These are phyloP conservation scores for Xylaria curta DNA, from an alignment of 495 filamentous ascomycete species.

Conservation along the genomic window DNA sequence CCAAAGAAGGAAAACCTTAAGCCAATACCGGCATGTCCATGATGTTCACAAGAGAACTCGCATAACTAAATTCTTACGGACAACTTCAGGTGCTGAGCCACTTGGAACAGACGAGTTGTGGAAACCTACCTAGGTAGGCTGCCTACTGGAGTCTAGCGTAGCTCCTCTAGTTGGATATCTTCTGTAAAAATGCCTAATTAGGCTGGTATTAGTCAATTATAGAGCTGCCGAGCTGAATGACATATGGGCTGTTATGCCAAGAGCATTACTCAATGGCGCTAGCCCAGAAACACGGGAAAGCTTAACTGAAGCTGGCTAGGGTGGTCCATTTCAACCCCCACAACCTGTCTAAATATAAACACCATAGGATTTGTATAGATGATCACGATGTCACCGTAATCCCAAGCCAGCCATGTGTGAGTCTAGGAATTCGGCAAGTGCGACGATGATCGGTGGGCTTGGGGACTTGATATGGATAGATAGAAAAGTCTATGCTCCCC, in stretches of 20 bases:
- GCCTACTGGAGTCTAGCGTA: conserved; percentile 12
- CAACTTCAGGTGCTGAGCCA: neutral
- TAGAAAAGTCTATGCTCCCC: conserved; percentile 1
- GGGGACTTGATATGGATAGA: neutral
- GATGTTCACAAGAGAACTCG: neutral
- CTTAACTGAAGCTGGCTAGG: conserved; percentile 1
- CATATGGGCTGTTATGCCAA: neutral
- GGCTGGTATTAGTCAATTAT: neutral
- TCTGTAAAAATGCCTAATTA: neutral
- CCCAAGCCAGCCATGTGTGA: conserved; percentile 10
- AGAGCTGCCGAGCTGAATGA: conserved; percentile 8
- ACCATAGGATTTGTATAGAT: conserved; percentile 19
- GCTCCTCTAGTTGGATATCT: neutral
- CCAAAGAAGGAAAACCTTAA: neutral
- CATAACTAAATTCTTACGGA: conserved; percentile 2
- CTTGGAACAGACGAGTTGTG: conserved; percentile 8
- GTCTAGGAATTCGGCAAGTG: conserved; percentile 8
- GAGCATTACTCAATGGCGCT: neutral
- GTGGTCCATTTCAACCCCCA: neutral
- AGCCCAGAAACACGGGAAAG: neutral
- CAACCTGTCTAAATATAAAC: conserved; percentile 26
- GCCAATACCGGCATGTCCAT: neutral
- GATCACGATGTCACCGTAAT: conserved; percentile 25
- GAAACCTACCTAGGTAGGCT: neutral
- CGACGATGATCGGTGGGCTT: conserved; percentile 4